Percentiles rank a stretch among this genome's conserved stretches.
phyloP scores from a whole-genome alignment of 2,329 filamentous ascomycete species.

The Alternaria infectoria region DNA sequence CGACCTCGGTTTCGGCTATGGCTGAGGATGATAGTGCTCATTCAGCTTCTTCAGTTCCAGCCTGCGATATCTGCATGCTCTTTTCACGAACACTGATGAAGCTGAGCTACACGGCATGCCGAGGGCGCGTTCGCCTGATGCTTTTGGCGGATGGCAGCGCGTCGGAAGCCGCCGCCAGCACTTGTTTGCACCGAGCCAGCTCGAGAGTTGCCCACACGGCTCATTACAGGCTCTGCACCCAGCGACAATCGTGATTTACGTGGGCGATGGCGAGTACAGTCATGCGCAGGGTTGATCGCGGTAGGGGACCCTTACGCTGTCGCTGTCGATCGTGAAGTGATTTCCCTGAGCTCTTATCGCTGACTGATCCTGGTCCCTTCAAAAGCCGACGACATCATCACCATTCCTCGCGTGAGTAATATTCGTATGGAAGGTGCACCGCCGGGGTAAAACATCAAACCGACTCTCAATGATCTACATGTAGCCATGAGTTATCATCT shows the following conservation, averaged over 20 bases:
- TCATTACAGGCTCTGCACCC: neutral
- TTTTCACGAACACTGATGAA: neutral
- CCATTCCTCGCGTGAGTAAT: too few relatives aligned
- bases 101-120: neutral
- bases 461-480: neutral
- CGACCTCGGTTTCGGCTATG: conserved; percentile 13
- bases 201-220: neutral
- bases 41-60: neutral
- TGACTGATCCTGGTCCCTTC: neutral
- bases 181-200: neutral
- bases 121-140: conserved; percentile 3
- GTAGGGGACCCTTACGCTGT: neutral
- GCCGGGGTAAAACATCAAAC: neutral
- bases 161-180: conserved; percentile 5
- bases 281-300: neutral
- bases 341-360: neutral
- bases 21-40: neutral
- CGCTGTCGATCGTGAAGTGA: neutral
- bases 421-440: neutral
- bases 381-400: neutral
- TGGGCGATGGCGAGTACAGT: neutral
- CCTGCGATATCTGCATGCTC: neutral
- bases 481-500: neutral
- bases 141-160: conserved; percentile 5
- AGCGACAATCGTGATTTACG: neutral